Percentiles rank a stretch among this genome's conserved stretches.
phyloP scores from a whole-genome alignment of 192 early-diverging fungal species.

The Rhizoclosmatium globosum region DNA sequence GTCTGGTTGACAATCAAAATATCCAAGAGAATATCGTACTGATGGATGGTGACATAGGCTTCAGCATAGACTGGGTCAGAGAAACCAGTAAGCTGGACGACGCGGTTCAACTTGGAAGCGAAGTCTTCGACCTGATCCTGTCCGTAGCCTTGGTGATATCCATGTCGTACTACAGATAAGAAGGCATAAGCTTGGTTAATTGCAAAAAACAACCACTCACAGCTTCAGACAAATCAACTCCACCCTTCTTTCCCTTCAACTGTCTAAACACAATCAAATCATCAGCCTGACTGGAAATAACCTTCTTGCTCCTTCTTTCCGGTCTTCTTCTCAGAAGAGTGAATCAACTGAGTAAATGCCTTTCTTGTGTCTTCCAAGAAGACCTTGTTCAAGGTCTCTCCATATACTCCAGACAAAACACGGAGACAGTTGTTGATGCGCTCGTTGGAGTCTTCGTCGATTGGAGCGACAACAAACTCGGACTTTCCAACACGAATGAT shows the following conservation, averaged over 20 bases:
- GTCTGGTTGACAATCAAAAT: conserved; percentile 99
- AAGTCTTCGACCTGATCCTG: conserved; percentile 71
- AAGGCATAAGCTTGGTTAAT: neutral
- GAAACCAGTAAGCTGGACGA: conserved; percentile 96
- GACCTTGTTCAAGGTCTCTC: conserved; percentile 58
- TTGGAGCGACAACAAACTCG: conserved; percentile 80
- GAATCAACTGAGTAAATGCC: conserved; percentile 73
- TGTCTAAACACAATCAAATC: conserved; percentile 89
- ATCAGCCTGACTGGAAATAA: conserved; percentile 77
- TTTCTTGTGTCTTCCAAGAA: conserved; percentile 69
- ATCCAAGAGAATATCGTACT: conserved; percentile 96
- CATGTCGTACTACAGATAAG: conserved; percentile 71
- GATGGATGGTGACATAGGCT: conserved; percentile 95
- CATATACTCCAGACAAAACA: conserved; percentile 47
- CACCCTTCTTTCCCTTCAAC: conserved; percentile 77
- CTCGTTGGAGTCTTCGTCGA: conserved; percentile 97
- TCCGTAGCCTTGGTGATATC: conserved; percentile 90
- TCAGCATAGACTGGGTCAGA: conserved; percentile 99
- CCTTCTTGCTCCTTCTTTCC: conserved; percentile 64
- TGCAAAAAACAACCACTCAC: conserved; percentile 9
- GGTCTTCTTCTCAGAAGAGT: conserved; percentile 72
- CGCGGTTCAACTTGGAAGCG: conserved; percentile 91
- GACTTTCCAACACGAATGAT: conserved; percentile 94
- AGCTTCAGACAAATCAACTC: conserved; percentile 70
- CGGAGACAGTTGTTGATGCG: conserved; percentile 88